Base-by-base conservation (phyloP, 768 basidiomycete genomes). In the Cubamyces lactineus region DNA sequence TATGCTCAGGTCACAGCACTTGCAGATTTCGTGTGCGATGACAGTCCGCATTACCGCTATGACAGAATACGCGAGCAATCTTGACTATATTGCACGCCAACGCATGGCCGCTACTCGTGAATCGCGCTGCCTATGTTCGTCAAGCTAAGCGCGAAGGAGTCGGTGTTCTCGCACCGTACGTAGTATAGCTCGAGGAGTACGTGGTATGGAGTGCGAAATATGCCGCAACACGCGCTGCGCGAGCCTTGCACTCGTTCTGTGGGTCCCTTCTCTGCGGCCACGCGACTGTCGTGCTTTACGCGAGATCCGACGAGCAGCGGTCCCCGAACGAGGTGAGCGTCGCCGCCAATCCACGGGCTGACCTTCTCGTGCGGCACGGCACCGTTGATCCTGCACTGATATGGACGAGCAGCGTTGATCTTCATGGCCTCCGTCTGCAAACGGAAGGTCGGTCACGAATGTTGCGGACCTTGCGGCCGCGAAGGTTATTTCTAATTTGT, bases 381-480 rank as follows among this genome's bases (percentile, higher is more conserved):
- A 41, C 28, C 57, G 57, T 41, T 59, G 57, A 59, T 59, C 57
- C 8, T 23, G 47, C 45, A 51, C 57, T 45, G 57, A 59, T 59
- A 52, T 34, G 49, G 49, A 42, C 28, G 57, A 59, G 41, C 57
- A 43, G 57, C 49, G 38, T 1, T 4, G 49, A 51, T 59, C 48
- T 4, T 23, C 24, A 41, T 12, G 48, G 47, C 40, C 41, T 41
- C 19, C 19, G n/a, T 28, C 49, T 49, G 26, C 28, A 23, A 15
- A 19, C 50, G 49, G 57, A 30, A 59, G 16, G 40, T 21, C 19
- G 19, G 57, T 26, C 28, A 34, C 49, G 57, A 43, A 51, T 50
- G 49, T 59, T 43, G 57, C 57, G 49, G 57, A 51, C 49, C 49
- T 52, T 59, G 49, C 57, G 49, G 41, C 57, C 49, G 57, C 49